Conservation (phyloP, 164 flowering plant genomes). For the Dillenia turbinata region DNA sequence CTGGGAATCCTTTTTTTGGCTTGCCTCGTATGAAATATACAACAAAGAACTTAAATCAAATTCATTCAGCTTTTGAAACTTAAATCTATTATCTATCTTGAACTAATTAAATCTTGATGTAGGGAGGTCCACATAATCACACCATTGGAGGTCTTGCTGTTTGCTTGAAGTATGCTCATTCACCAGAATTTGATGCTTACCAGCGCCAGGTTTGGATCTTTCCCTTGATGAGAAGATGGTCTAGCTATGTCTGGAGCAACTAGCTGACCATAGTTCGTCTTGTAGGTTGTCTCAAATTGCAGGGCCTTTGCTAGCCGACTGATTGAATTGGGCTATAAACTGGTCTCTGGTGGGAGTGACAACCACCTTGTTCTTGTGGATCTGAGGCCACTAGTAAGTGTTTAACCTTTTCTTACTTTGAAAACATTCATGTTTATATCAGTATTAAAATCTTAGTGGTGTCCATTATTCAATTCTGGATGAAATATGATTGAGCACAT, state of each 20-base stretch:
- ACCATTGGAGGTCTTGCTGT: slow-evolving; percentile 86
- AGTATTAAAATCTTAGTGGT: too few species aligned
- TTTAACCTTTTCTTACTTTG: too few species aligned
- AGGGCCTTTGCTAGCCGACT: slow-evolving; percentile 71
- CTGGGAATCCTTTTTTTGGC: too few species aligned
- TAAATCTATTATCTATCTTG: not conserved
- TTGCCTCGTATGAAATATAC: too few species aligned
- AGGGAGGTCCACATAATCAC: slow-evolving; percentile 99
- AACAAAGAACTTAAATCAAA: too few species aligned
- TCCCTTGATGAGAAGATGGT: not conserved
- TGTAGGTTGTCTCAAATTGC: slow-evolving; percentile 79
- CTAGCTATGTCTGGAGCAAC: not conserved
- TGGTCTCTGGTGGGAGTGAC: slow-evolving; percentile 96
- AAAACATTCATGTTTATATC: too few species aligned
- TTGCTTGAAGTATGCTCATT: slow-evolving; percentile 65
- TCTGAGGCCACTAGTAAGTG: slow-evolving; percentile 75
- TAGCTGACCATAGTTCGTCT: not conserved
- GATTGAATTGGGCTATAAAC: slow-evolving; percentile 65
- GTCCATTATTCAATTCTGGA: too few species aligned
- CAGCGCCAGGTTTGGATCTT: slow-evolving; percentile 48
- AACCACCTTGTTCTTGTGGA: slow-evolving; percentile 93
- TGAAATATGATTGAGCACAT: too few species aligned
- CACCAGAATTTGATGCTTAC: slow-evolving; percentile 65
- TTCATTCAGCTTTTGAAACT: not conserved
- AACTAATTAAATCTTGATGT: slow-evolving; percentile 7